These are phyloP conservation scores for Adenanthera pavonina DNA, from an alignment of 306 rosid species.

Conservation along the genomic window DNA sequence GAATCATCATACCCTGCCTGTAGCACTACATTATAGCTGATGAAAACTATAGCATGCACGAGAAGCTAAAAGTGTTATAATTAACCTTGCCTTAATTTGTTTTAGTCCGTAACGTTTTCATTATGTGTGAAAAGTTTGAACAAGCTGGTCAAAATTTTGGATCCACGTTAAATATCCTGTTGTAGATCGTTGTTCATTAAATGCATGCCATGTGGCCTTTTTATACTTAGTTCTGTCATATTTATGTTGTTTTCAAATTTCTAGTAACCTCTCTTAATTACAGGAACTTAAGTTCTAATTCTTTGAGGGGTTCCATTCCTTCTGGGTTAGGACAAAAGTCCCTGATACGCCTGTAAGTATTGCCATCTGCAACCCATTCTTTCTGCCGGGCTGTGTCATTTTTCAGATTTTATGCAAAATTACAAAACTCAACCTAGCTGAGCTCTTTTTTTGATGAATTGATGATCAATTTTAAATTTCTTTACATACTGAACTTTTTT, in stretches of 20 bases:
- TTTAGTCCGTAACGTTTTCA: background rate
- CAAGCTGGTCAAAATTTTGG: constrained; percentile 18
- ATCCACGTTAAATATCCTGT: constrained; percentile 5
- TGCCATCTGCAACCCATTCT: background rate
- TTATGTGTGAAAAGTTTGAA: constrained; percentile 13
- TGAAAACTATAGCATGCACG: background rate
- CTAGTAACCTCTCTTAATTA: constrained; percentile 5
- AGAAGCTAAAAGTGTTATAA: background rate
- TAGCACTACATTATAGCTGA: background rate
- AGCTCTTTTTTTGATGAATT: constrained; percentile 26
- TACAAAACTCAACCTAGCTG: constrained; percentile 9
- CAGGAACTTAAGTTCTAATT: constrained; percentile 91
- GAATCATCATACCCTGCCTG: constrained; percentile 5
- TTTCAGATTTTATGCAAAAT: constrained; percentile 27
- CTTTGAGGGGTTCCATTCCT: constrained; percentile 71
- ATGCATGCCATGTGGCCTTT: constrained; percentile 5
- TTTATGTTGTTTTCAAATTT: constrained; percentile 27
- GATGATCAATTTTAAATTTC: constrained; percentile 1
- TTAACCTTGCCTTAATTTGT: background rate
- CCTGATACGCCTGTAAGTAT: constrained; percentile 73
- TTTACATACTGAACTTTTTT: constrained; percentile 13
- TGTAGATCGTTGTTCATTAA: background rate
- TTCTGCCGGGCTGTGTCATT: background rate
- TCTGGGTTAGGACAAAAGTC: constrained; percentile 75
- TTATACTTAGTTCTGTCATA: background rate